Conservation (phyloP, 192 early-diverging fungal species). For the Dissophora ornata region DNA sequence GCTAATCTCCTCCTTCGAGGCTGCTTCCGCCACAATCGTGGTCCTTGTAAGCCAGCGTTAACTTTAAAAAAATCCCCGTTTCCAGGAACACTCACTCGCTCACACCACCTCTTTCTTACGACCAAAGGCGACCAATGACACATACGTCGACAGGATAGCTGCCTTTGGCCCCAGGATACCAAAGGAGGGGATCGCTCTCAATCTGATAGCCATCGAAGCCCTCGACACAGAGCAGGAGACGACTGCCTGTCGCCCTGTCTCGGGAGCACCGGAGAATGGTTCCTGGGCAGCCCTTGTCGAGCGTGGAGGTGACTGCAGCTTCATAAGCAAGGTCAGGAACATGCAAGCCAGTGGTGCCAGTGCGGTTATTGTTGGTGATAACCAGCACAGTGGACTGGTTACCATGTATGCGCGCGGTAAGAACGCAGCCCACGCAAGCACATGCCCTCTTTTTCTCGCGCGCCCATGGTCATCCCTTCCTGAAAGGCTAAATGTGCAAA, state of each 20-base stretch:
- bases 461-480: too few relatives aligned
- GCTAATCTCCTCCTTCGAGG: conserved; percentile 37
- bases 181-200: conserved; percentile 76
- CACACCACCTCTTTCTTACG: not conserved
- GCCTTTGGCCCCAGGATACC: conserved; percentile 87
- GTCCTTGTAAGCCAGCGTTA: conserved; percentile 59
- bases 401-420: conserved; percentile 86
- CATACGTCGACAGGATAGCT: conserved; percentile 75
- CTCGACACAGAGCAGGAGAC: conserved; percentile 62
- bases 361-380: conserved; percentile 91
- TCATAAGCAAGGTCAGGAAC: conserved; percentile 89
- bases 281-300: conserved; percentile 89
- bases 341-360: conserved; percentile 89
- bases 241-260: conserved; percentile 66
- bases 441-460: not conserved
- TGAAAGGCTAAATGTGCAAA: too few relatives aligned
- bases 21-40: conserved; percentile 47
- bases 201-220: conserved; percentile 68
- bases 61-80: not conserved
- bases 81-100: not conserved
- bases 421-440: not conserved
- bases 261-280: conserved; percentile 46
- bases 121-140: conserved; percentile 65
- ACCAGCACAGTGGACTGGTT: conserved; percentile 75
- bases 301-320: conserved; percentile 85